Base-by-base conservation (phyloP, 2,329 filamentous ascomycete genomes). In the Rhynchosporium agropyri region DNA sequence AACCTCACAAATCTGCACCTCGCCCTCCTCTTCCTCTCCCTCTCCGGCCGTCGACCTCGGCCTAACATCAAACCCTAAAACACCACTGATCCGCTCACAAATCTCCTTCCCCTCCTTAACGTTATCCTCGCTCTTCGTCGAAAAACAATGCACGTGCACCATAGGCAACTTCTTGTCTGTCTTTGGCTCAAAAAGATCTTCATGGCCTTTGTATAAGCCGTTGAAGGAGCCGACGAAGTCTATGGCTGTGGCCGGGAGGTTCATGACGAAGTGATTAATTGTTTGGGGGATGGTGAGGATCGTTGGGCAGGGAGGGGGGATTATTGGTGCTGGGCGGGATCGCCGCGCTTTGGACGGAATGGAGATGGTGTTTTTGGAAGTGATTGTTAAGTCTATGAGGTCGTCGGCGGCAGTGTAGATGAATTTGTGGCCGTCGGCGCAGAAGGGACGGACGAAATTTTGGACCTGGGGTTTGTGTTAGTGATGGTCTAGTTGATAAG, bases 251-350 rank as follows among this genome's bases (percentile, higher is more conserved):
- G 93, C 95, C 0, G 95, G 95, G 15, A 99, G 88, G 77, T 99
- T 99, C 91, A 99, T 97, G 68, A 98, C 90, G 75, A 93, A 99
- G 79, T 98, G 95, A n/a, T 87, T 84, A 74, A 98, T 91, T 43
- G 88, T 88, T 2, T 83, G 82, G 2, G 94, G 94, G 51, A 92
- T 81, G 10, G 80, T 78, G 33, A 86, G 73, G 29, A 76, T 75
- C 59, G 75, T 71, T 3, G 77, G 77, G 3, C 74, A 74, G 13
- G 76, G 74, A 26, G 73, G 72, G 15, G 76, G 67, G 60, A 60
- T 61, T 55, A 65, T 69, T 65, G 60, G 69, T 58, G 71, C 70
- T 67, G 64, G 67, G 65, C 64, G 69, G 73, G 61, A 20, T 36
- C 68, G 59, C 51, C 66, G 54, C 6, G 46, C 56, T 72, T 81